Evolutionary conservation across 2,329 filamentous ascomycete genomes (phyloP).

Genomic region (Trichoderma brevicompactum): DNA sequence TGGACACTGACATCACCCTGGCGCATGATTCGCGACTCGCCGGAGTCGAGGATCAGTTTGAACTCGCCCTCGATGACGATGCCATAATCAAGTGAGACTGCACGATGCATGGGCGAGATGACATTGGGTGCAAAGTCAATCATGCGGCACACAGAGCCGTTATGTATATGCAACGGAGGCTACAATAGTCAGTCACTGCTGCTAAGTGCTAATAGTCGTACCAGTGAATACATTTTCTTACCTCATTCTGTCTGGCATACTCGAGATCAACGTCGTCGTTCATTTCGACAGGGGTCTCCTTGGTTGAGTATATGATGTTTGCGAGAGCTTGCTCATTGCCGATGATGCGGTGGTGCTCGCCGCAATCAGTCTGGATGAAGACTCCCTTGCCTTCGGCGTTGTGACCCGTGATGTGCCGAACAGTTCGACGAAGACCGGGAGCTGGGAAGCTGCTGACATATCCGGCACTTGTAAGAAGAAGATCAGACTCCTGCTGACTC

Average conservation of each 20-base stretch:
- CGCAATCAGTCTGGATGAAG: constrained; percentile 37
- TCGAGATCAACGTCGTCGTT: constrained; percentile 35
- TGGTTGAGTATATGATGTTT: constrained; percentile 40
- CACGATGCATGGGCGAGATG: constrained; percentile 53
- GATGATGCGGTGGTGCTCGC: constrained; percentile 38
- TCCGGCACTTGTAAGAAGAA: constrained; percentile 8
- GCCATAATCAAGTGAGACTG: constrained; percentile 59
- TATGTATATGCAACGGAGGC: constrained; percentile 21
- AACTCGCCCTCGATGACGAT: constrained; percentile 59
- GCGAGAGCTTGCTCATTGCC: constrained; percentile 35
- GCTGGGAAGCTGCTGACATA: constrained; percentile 29
- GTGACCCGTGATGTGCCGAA: constrained; percentile 31
- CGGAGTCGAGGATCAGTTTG: constrained; percentile 57
- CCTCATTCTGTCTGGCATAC: constrained; percentile 29
- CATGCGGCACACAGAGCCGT: constrained; percentile 51
- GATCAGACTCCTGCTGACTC: constrained; percentile 1
- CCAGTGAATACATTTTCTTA: background rate
- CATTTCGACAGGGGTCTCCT: constrained; percentile 35
- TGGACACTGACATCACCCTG: constrained; percentile 61
- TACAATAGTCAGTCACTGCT: background rate
- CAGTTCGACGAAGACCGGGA: constrained; percentile 28
- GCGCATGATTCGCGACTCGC: constrained; percentile 51
- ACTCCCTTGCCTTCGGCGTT: constrained; percentile 34
- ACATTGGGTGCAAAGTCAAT: constrained; percentile 53
- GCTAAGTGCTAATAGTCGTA: no score